phyloP scores from a whole-genome alignment of 805 yeast genomes.

The Schizosaccharomyces octosporus region DNA sequence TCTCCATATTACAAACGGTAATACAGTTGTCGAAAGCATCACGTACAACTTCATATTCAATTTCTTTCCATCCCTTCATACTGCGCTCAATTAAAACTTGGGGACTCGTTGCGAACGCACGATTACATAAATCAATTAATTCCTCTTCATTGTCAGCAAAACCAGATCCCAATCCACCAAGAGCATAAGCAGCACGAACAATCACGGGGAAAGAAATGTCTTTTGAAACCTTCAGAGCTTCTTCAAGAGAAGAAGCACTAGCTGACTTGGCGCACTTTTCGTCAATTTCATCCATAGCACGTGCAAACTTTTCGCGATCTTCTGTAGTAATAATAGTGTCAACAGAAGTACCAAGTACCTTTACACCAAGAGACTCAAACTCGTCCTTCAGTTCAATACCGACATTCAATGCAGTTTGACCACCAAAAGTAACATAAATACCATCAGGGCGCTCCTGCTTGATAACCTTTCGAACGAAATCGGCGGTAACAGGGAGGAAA shows the following conservation, averaged over 20 bases:
- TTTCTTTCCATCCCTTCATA: slow-evolving; percentile 96
- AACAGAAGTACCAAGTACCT: slow-evolving; percentile 88
- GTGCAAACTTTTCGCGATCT: slow-evolving; percentile 87
- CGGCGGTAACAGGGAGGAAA: slow-evolving; percentile 92
- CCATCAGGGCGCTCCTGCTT: slow-evolving; percentile 91
- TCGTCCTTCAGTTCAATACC: slow-evolving; percentile 92
- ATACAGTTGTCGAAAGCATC: slow-evolving; percentile 92
- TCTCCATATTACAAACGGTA: slow-evolving; percentile 97
- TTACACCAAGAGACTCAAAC: slow-evolving; percentile 72
- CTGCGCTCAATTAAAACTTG: slow-evolving; percentile 82
- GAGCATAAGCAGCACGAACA: slow-evolving; percentile 89
- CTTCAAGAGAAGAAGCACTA: slow-evolving; percentile 57
- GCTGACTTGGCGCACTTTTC: slow-evolving; percentile 90
- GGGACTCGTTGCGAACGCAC: slow-evolving; percentile 87
- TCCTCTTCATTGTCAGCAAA: slow-evolving; percentile 76
- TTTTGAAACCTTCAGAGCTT: slow-evolving; percentile 63
- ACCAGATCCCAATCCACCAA: slow-evolving; percentile 96
- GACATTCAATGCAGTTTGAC: slow-evolving; percentile 90
- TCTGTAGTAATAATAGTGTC: slow-evolving; percentile 93
- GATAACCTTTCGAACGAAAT: slow-evolving; percentile 86
- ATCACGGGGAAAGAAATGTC: slow-evolving; percentile 85
- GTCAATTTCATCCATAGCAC: slow-evolving; percentile 79
- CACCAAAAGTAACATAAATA: slow-evolving; percentile 91
- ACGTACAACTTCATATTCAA: slow-evolving; percentile 93
- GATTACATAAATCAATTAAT: slow-evolving; percentile 58